phyloP scores from a whole-genome alignment of 345 rosid species.

The Psidium guajava region DNA sequence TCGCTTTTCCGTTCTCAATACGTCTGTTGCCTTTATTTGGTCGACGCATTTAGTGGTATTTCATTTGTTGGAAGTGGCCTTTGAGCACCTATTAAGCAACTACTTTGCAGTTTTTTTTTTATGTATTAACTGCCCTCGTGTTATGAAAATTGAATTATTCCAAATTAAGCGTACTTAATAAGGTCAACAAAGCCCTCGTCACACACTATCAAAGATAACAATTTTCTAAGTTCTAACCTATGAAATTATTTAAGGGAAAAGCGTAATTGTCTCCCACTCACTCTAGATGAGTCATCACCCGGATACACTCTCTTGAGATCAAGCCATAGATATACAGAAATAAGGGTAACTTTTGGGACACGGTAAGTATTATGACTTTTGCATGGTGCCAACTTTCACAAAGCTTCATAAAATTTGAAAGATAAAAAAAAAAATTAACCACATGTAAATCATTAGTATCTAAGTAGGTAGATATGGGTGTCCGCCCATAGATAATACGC shows the following conservation, averaged over 20 bases:
- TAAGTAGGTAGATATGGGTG: neutral
- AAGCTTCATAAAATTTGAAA: neutral
- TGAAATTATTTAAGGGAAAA: neutral
- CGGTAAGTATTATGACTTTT: rapidly evolving
- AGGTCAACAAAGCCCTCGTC: too few species aligned
- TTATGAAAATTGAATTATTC: neutral
- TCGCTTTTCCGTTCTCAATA: neutral
- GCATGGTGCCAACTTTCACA: rapidly evolving
- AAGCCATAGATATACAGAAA: neutral
- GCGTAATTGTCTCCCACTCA: neutral
- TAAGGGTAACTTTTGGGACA: neutral
- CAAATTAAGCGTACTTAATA: neutral
- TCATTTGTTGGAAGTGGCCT: neutral
- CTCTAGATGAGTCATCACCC: neutral
- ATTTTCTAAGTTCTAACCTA: neutral
- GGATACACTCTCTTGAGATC: neutral
- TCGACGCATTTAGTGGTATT: neutral
- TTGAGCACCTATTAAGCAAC: neutral
- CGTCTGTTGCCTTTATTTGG: neutral
- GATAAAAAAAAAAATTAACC: neutral
- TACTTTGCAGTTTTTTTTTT: neutral
- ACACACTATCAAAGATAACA: neutral
- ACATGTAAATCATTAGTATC: neutral
- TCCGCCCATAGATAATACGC: neutral
- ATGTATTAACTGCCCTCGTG: neutral